These are phyloP conservation scores for Hymenoscyphus albidus DNA, from an alignment of 2,329 filamentous ascomycete species.

Conservation along the genomic window DNA sequence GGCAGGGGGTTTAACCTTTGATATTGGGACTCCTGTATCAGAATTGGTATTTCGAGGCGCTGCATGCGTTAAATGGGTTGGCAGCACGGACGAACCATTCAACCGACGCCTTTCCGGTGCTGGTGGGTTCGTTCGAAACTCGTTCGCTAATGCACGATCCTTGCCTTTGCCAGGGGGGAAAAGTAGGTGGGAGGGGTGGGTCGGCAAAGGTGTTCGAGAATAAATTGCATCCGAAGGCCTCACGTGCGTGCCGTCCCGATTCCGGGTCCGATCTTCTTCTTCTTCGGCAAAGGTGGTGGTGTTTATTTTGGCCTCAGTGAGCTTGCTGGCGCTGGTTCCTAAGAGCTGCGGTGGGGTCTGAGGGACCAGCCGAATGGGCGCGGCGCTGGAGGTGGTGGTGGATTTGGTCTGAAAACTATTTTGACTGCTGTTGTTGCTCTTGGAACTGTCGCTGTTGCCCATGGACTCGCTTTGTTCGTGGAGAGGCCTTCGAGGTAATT, in stretches of 20 bases:
- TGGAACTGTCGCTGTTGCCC: constrained; percentile 10
- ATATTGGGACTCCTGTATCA: constrained; percentile 29
- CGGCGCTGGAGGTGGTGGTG: constrained; percentile 10
- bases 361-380: constrained; percentile 22
- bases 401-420: constrained; percentile 14
- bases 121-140: constrained; percentile 30
- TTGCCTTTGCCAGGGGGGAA: constrained; percentile 23
- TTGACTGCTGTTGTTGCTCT: constrained; percentile 21
- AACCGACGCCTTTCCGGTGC: constrained; percentile 19
- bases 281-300: not conserved
- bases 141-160: constrained; percentile 25
- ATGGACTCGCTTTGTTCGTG: constrained; percentile 30
- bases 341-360: constrained; percentile 22
- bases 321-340: constrained; percentile 5
- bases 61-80: constrained; percentile 29
- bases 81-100: constrained; percentile 25
- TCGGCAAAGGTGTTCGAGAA: constrained; percentile 34
- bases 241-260: not conserved
- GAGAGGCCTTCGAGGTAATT: constrained; percentile 18
- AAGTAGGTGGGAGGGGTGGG: constrained; percentile 33
- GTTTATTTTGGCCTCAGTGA: constrained; percentile 3
- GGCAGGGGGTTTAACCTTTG: constrained; percentile 25
- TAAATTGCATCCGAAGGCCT: constrained; percentile 27
- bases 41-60: constrained; percentile 24
- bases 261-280: not conserved